Percentiles rank a stretch among this genome's conserved stretches.
phyloP scores from a whole-genome alignment of 2,329 filamentous ascomycete species.

The Zasmidium citrigriseum region DNA sequence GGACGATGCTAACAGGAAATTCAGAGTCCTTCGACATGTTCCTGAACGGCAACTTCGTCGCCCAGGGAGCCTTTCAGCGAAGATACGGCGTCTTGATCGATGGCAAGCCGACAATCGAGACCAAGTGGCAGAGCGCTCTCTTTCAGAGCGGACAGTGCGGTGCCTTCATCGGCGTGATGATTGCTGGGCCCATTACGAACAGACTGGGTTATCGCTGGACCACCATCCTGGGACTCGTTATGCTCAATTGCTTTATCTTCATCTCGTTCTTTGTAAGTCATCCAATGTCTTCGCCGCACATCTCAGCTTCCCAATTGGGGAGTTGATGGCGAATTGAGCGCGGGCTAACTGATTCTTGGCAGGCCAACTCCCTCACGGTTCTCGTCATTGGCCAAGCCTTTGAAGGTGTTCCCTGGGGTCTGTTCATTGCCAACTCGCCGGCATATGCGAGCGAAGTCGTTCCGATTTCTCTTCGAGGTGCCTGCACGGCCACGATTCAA shows the following conservation, averaged over 20 bases:
- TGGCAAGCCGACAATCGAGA: slow-evolving; percentile 43
- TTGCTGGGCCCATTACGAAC: slow-evolving; percentile 60
- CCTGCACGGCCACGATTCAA: slow-evolving; percentile 60
- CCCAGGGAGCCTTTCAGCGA: slow-evolving; percentile 47
- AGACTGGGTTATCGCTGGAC: slow-evolving; percentile 59
- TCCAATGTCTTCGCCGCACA: too few relatives aligned
- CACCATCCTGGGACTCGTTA: slow-evolving; percentile 54
- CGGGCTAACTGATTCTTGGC: slow-evolving; percentile 9
- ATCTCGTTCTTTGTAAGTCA: slow-evolving; percentile 53
- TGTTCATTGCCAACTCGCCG: slow-evolving; percentile 64
- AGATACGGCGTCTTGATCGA: slow-evolving; percentile 46
- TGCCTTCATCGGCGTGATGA: slow-evolving; percentile 58
- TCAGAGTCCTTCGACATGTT: slow-evolving; percentile 63
- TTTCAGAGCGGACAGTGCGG: slow-evolving; percentile 56
- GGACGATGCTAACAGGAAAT: too few relatives aligned
- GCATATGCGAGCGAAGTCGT: slow-evolving; percentile 62
- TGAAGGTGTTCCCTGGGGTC: slow-evolving; percentile 63
- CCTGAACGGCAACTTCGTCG: slow-evolving; percentile 59
- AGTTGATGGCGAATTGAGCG: too few relatives aligned
- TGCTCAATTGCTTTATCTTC: slow-evolving; percentile 59
- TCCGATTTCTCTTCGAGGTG: slow-evolving; percentile 55
- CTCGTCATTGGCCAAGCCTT: slow-evolving; percentile 56
- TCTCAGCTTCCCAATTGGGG: too few relatives aligned
- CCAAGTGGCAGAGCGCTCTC: slow-evolving; percentile 59
- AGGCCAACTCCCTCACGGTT: slow-evolving; percentile 43